phyloP scores from a whole-genome alignment of 352 stramenopile species.

The Phytophthora citrophthora region DNA sequence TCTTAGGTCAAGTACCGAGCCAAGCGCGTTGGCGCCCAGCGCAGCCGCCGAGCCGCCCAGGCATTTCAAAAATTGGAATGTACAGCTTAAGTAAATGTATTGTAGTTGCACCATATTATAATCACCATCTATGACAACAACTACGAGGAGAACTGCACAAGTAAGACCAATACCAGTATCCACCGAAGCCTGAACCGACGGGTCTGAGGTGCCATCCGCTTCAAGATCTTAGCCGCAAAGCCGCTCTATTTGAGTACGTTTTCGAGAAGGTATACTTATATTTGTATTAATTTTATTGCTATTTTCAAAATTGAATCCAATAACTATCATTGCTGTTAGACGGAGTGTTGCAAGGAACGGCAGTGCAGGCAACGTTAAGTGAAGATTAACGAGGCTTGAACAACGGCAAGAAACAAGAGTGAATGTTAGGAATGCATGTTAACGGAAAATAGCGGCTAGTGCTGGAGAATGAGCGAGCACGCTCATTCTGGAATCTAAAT shows the following conservation, averaged over 20 bases:
- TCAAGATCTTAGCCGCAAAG: background rate
- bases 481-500: too few species aligned
- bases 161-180: background rate
- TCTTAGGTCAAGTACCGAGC: conserved; percentile 3
- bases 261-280: background rate
- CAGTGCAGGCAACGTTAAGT: too few species aligned
- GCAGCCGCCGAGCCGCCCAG: background rate
- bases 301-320: too few species aligned
- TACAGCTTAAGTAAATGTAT: background rate
- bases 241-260: background rate
- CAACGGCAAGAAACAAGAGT: too few species aligned
- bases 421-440: too few species aligned
- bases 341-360: too few species aligned
- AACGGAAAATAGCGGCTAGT: too few species aligned
- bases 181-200: background rate
- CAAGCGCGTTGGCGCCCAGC: background rate
- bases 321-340: too few species aligned
- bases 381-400: too few species aligned
- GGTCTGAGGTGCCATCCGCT: background rate
- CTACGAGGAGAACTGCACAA: background rate
- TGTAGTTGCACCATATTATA: background rate
- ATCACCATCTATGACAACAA: background rate
- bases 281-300: too few species aligned
- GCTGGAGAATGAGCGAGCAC: too few species aligned
- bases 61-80: background rate